Conservation (phyloP, 768 basidiomycete genomes). For the Neoboletus brunneissimus region DNA sequence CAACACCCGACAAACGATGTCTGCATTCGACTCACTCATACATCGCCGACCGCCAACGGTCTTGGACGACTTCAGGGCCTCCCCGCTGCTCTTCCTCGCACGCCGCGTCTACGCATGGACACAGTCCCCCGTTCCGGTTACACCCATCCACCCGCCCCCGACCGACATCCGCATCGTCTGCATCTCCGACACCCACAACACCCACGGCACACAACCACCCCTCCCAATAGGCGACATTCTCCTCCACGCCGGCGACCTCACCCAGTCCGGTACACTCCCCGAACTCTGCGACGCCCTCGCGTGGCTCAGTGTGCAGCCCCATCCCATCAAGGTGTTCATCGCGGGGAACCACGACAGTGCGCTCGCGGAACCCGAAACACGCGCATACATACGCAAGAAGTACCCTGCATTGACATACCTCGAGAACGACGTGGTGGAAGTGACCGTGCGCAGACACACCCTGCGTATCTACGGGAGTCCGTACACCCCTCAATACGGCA, state of each 20-base stretch:
- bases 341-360: conserved; percentile 44
- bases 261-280: conserved; percentile 33
- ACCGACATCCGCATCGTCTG: conserved; percentile 36
- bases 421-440: conserved; percentile 28
- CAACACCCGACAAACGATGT: background rate
- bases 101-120: conserved; percentile 15
- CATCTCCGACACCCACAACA: conserved; percentile 41
- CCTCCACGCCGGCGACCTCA: conserved; percentile 42
- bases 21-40: background rate
- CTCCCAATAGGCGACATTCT: conserved; percentile 41
- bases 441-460: conserved; percentile 31
- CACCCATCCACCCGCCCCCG: background rate
- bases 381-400: conserved; percentile 8
- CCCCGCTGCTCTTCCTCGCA: conserved; percentile 12
- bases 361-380: conserved; percentile 22
- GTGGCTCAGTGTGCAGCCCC: conserved; percentile 34
- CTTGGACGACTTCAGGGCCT: conserved; percentile 8
- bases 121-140: background rate
- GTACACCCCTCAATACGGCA: conserved; percentile 36
- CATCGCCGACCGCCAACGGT: background rate
- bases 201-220: conserved; percentile 22
- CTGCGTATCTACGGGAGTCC: conserved; percentile 41
- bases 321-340: conserved; percentile 41
- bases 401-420: conserved; percentile 39
- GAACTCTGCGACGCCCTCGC: conserved; percentile 32